A percentile compares a stretch with the other conserved stretches of the same genome.
phyloP scores from a whole-genome alignment of 768 basidiomycete genomes.

The Phaeolepiota aurea region DNA sequence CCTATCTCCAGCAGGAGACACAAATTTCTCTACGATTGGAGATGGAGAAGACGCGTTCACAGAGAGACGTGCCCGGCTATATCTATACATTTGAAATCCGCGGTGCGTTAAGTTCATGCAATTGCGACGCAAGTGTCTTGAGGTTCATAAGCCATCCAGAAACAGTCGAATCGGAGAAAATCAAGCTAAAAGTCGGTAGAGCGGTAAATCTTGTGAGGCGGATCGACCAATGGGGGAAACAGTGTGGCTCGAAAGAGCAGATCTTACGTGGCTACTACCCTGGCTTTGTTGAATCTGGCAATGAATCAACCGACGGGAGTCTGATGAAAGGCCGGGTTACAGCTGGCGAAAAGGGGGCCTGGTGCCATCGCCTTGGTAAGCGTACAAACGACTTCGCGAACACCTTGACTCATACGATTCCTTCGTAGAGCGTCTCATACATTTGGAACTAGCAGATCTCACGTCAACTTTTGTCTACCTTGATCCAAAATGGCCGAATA shows the following conservation, averaged over 20 bases:
- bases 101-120: slow-evolving; percentile 32
- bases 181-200: slow-evolving; percentile 76
- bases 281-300: slow-evolving; percentile 33
- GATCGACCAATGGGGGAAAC: slow-evolving; percentile 74
- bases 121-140: neutral
- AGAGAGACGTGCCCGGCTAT: slow-evolving; percentile 60
- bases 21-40: slow-evolving; percentile 41
- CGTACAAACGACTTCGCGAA: neutral
- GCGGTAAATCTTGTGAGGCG: slow-evolving; percentile 66
- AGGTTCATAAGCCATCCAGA: neutral
- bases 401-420: neutral
- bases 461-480: slow-evolving; percentile 52
- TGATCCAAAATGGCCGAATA: slow-evolving; percentile 34
- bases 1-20: slow-evolving; percentile 53
- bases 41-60: slow-evolving; percentile 41
- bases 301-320: slow-evolving; percentile 28
- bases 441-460: slow-evolving; percentile 73
- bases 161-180: slow-evolving; percentile 12
- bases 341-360: slow-evolving; percentile 52
- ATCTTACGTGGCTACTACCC: slow-evolving; percentile 74
- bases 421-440: slow-evolving; percentile 58
- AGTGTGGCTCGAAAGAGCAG: slow-evolving; percentile 71
- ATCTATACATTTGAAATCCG: slow-evolving; percentile 80
- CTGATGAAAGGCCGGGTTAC: slow-evolving; percentile 60
- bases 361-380: slow-evolving; percentile 59